Evolutionary conservation across 139 green algal genomes (phyloP), one percentile per base, ranked within the genome.

Genomic region (Raphidocelis subcapitata): DNA sequence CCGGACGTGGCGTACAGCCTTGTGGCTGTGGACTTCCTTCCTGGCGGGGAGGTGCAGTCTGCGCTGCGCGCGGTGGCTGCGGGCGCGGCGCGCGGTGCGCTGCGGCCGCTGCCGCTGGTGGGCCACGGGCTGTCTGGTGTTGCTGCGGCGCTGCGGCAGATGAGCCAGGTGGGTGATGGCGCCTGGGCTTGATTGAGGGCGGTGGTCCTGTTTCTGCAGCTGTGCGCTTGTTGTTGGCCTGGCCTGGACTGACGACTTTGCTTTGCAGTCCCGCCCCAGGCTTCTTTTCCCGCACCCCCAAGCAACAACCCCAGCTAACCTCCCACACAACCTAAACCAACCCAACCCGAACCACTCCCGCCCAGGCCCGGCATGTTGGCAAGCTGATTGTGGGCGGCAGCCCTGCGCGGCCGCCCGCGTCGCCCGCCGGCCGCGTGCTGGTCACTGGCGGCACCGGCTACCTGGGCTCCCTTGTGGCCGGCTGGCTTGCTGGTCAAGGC

Each of bases 1-100:
- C 91, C 89, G 5, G 92, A 97, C 64, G 79, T 92, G 57, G 20
- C 3, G 5, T 94, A 92, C 77, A 76, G 73, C 16, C 76, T 94
- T 35, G 66, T 97, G 41, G 92, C 92, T 1, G 79, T 97, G 23
- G 92, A 97, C 77, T 94, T 97, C 82, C 81, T 97, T 68, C 84
- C 92, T 1, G 67, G 65, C 10, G 1, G n/a, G 1, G 74, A 62
- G 52, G 81, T 70, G 60, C 55, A 60, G 80, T 65, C 26, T 71
- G 75, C 36, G 36, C 65, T 86, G 75, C 56, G 26, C 21, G 36
- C 37, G 14, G 74, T 89, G 52, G 69, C 84, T 3, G 44, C 57
- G 2, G 76, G 72, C 26, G 67, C 74, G 32, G 59, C 54, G 24
- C 16, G 20, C 2, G 84, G 81, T 32, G 20, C 21, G 20, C 67